These are phyloP conservation scores for Nemania serpens DNA, from an alignment of 2,329 filamentous ascomycete genomes.

Conservation along the genomic window DNA sequence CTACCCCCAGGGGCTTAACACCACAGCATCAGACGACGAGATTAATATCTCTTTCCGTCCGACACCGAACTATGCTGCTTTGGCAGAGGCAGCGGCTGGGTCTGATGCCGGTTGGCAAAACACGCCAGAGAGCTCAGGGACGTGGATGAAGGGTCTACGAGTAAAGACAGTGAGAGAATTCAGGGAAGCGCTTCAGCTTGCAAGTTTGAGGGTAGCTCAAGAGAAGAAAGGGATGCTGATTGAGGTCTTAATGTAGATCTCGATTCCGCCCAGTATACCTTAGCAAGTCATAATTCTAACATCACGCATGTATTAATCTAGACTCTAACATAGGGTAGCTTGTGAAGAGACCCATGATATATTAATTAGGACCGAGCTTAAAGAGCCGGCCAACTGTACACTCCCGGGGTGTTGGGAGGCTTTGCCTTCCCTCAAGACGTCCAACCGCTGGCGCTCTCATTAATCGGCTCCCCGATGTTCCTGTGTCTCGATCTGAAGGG, in stretches of 20 bases:
- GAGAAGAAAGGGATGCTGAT: slow-evolving; percentile 33
- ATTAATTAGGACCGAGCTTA: too few species aligned
- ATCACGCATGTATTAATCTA: too few species aligned
- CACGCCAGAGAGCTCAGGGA: neutral
- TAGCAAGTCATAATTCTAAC: too few species aligned
- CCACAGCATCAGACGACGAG: slow-evolving; percentile 34
- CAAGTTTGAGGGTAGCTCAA: slow-evolving; percentile 23
- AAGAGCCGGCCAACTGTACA: too few species aligned
- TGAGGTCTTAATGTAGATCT: slow-evolving; percentile 34
- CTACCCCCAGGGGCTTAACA: slow-evolving; percentile 33
- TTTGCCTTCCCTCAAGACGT: too few species aligned
- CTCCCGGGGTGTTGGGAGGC: too few species aligned
- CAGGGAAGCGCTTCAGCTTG: slow-evolving; percentile 23
- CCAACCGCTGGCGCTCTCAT: too few species aligned
- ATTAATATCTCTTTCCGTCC: slow-evolving; percentile 36
- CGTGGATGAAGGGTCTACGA: slow-evolving; percentile 32
- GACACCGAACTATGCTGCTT: slow-evolving; percentile 35
- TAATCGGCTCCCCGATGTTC: too few species aligned
- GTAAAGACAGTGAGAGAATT: slow-evolving; percentile 29
- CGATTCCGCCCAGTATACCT: too few species aligned
- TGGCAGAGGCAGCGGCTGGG: slow-evolving; percentile 35
- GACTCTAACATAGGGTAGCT: too few species aligned
- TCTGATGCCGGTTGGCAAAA: slow-evolving; percentile 28
- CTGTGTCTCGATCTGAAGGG: too few species aligned
- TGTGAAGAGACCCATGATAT: too few species aligned